Conservation (phyloP, 306 rosid species). For the Ormosia emarginata region DNA sequence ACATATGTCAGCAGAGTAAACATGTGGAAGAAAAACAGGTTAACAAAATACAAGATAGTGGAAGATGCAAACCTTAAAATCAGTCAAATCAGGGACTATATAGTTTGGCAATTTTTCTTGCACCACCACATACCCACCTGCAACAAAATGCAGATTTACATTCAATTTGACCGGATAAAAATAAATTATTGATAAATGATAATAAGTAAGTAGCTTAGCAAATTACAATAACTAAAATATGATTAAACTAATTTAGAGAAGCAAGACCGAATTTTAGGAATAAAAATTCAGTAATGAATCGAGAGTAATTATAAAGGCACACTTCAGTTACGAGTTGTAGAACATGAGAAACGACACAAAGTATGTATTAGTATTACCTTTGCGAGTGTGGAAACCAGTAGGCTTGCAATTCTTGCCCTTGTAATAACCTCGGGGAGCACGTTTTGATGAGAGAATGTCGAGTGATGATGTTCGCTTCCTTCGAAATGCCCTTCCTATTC, state of each 20-base stretch:
- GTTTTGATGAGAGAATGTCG: conserved; percentile 71
- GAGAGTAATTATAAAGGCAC: not conserved
- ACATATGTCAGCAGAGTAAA: not conserved
- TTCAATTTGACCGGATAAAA: not conserved
- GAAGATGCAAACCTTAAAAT: conserved; percentile 46
- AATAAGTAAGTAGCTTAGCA: not conserved
- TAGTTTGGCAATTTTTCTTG: conserved; percentile 60
- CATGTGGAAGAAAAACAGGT: conserved; percentile 4
- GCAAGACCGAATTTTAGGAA: not conserved
- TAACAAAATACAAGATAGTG: not conserved
- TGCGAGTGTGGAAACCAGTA: conserved; percentile 83
- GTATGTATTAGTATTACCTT: conserved; percentile 31
- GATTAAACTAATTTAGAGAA: not conserved
- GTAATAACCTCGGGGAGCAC: conserved; percentile 78
- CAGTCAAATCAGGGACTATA: conserved; percentile 57
- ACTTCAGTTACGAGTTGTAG: not conserved
- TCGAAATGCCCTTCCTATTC: conserved; percentile 42
- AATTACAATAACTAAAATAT: not conserved
- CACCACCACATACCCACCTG: conserved; percentile 60
- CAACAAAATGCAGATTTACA: conserved; percentile 20
- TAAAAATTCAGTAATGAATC: not conserved
- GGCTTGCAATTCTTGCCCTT: conserved; percentile 92
- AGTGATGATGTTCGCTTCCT: conserved; percentile 52
- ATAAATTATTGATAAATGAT: not conserved
- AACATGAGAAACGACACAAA: not conserved